phyloP scores from a whole-genome alignment of 805 yeast genomes.

The Kuraishia piskuri region DNA sequence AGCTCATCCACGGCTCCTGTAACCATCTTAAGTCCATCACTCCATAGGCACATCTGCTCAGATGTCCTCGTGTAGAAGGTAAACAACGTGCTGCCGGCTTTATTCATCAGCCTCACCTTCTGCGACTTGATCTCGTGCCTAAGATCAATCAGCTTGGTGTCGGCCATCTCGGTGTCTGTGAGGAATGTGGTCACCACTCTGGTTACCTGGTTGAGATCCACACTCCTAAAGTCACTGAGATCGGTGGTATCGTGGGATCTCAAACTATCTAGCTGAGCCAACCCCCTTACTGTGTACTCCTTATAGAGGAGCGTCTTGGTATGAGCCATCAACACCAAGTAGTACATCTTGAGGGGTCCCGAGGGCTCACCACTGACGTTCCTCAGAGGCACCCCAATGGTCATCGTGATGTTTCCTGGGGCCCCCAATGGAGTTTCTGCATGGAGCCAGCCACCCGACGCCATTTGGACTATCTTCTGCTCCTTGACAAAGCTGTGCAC shows the following conservation, averaged over 20 bases:
- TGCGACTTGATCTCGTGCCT: conserved; percentile 50
- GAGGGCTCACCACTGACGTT: conserved; percentile 8
- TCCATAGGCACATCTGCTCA: conserved; percentile 64
- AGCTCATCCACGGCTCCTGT: conserved; percentile 26
- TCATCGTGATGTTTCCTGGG: too few species aligned
- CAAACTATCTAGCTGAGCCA: too few species aligned
- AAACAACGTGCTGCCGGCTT: conserved; percentile 33
- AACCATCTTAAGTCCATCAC: conserved; percentile 62
- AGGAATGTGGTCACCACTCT: conserved; percentile 17
- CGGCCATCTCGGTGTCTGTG: too few species aligned
- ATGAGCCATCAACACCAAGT: conserved; percentile 59
- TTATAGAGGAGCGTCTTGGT: conserved; percentile 52
- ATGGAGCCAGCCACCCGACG: conserved; percentile 78
- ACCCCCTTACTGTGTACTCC: conserved; percentile 27
- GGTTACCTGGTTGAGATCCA: conserved; percentile 43
- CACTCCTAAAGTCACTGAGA: conserved; percentile 39
- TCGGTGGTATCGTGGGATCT: conserved; percentile 21
- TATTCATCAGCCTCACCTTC: conserved; percentile 41
- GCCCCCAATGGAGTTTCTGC: conserved; percentile 39
- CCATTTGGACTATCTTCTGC: conserved; percentile 62
- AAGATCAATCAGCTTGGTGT: conserved; percentile 41
- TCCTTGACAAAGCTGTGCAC: conserved; percentile 65
- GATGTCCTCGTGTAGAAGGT: conserved; percentile 64
- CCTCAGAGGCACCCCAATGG: too few species aligned
- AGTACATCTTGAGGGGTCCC: conserved; percentile 35